These are phyloP conservation scores for Strigomonas galati DNA, from an alignment of 208 protist genomes.

Conservation along the genomic window DNA sequence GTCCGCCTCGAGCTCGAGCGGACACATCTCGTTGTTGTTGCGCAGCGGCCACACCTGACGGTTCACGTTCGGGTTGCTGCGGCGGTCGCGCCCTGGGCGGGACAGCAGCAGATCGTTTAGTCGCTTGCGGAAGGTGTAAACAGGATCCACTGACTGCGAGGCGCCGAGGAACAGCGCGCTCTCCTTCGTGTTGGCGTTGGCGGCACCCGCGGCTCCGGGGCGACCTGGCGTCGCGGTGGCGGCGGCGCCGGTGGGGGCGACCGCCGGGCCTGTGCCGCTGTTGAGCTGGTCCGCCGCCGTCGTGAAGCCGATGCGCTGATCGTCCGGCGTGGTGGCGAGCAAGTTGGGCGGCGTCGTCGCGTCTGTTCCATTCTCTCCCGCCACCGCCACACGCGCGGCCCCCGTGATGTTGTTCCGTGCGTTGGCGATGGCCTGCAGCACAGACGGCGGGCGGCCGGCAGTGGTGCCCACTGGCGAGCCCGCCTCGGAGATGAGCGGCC, in stretches of 20 bases:
- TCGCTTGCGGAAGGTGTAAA: conserved; percentile 3
- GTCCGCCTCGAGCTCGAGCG: not conserved
- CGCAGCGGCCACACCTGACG: not conserved
- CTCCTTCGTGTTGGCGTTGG: not conserved
- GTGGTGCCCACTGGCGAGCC: not conserved
- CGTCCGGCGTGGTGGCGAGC: not conserved
- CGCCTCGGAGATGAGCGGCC: not conserved
- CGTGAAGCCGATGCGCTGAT: not conserved
- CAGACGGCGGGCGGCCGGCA: not conserved
- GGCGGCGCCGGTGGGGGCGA: too few species aligned
- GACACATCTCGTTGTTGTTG: not conserved
- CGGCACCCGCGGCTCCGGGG: too few species aligned
- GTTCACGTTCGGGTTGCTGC: not conserved
- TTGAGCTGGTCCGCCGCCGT: not conserved
- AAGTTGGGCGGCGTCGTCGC: not conserved
- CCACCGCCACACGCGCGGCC: too few species aligned
- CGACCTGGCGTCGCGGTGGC: too few species aligned
- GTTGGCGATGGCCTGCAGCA: not conserved
- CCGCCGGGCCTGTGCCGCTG: not conserved
- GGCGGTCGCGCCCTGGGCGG: not conserved
- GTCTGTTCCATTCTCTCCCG: too few species aligned
- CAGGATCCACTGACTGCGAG: not conserved
- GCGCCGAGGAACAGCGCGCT: not conserved
- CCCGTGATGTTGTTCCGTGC: not conserved
- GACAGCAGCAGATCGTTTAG: not conserved